phyloP scores from a whole-genome alignment of 441 rosid species.

The Eruca vesicaria region DNA sequence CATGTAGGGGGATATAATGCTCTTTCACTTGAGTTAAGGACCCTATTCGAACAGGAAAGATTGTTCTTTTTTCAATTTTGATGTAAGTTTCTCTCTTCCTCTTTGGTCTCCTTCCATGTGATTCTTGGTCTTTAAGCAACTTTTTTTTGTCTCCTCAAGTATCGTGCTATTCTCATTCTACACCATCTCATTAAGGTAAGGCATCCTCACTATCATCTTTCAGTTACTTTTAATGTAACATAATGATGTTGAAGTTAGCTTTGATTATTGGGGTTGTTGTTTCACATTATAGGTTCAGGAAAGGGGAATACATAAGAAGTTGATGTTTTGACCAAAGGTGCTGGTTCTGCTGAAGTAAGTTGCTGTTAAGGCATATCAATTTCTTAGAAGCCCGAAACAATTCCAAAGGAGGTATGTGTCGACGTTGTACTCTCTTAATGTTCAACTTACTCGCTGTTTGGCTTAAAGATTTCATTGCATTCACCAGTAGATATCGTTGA shows the following conservation, averaged over 20 bases:
- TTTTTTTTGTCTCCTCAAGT: neutral
- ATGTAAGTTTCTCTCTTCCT: slow-evolving; percentile 43
- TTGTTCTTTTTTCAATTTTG: slow-evolving; percentile 86
- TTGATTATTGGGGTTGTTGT: neutral
- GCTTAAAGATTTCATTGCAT: too few relatives aligned
- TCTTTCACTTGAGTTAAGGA: slow-evolving; percentile 84
- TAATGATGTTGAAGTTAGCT: neutral
- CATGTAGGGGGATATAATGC: slow-evolving; percentile 88
- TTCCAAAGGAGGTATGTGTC: too few relatives aligned
- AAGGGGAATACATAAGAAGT: neutral
- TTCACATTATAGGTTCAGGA: neutral
- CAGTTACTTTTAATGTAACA: neutral
- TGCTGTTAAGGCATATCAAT: too few relatives aligned
- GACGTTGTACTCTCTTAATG: too few relatives aligned
- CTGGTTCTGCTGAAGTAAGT: neutral
- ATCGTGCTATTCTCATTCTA: neutral
- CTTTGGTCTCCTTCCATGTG: neutral
- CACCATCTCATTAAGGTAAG: neutral
- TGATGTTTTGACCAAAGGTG: neutral
- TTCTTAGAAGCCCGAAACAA: too few relatives aligned
- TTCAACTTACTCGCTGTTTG: too few relatives aligned
- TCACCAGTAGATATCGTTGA: too few relatives aligned
- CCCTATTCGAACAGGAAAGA: slow-evolving; percentile 93
- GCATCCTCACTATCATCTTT: neutral
- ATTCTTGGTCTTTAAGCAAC: neutral